Evolutionary conservation across 768 basidiomycete species (phyloP).

Genomic region (Amylocystis lapponica): DNA sequence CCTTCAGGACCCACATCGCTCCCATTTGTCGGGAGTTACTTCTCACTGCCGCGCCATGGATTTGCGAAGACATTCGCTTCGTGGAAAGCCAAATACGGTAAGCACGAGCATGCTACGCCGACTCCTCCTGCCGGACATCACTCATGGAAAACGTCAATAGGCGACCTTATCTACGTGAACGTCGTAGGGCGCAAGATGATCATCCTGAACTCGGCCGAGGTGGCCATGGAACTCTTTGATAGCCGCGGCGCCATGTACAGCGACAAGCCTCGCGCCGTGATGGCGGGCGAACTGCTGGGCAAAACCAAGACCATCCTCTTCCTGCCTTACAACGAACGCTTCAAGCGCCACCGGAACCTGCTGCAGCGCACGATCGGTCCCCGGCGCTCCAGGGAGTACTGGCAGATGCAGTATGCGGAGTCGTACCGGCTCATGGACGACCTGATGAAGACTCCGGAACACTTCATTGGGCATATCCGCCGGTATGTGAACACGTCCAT

Average conservation of each 20-base stretch:
- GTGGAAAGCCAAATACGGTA: neutral
- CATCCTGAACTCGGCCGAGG: neutral
- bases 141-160: neutral
- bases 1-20: neutral
- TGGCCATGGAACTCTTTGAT: neutral
- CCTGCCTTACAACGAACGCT: neutral
- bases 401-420: neutral
- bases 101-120: neutral
- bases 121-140: neutral
- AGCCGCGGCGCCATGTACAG: neutral
- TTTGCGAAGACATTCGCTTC: neutral
- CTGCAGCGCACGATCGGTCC: neutral
- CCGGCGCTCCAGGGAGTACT: neutral
- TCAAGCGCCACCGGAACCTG: neutral
- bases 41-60: neutral
- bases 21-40: neutral
- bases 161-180: constrained; percentile 2
- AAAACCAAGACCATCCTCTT: neutral
- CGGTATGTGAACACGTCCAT: no score
- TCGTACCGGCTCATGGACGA: neutral
- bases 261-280: neutral
- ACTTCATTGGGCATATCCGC: neutral
- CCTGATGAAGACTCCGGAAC: neutral
- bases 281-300: constrained; percentile 24
- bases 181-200: neutral